Evolutionary conservation across 225 moss, liverwort and hornwort genomes (phyloP).

Genomic region (Lunularia cruciata): DNA sequence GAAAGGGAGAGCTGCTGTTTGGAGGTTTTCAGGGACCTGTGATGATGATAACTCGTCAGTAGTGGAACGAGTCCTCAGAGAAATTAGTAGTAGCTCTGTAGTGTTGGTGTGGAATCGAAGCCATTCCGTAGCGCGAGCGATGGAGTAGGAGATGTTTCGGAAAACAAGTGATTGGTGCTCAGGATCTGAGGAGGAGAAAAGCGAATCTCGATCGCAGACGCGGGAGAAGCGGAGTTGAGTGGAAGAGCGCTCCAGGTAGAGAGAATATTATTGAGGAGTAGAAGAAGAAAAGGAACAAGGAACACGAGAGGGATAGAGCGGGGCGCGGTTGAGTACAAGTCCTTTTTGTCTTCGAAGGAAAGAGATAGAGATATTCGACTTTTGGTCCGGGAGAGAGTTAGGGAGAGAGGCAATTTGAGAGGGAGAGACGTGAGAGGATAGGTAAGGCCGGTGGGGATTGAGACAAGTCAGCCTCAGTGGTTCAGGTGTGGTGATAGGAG

Average conservation of each 20-base stretch:
- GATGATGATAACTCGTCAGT: not conserved
- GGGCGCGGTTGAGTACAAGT: not conserved
- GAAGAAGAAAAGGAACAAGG: not conserved
- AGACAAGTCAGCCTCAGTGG: not conserved
- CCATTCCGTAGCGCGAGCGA: constrained; percentile 6
- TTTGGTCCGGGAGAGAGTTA: not conserved
- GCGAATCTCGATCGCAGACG: not conserved
- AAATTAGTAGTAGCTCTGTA: not conserved
- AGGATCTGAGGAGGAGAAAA: not conserved
- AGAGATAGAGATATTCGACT: not conserved
- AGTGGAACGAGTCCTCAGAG: not conserved
- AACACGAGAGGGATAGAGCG: not conserved
- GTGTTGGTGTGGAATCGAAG: constrained; percentile 5
- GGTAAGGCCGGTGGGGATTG: not conserved
- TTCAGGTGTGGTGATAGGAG: not conserved
- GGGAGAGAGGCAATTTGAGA: constrained; percentile 12
- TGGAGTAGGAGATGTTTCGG: constrained; percentile 14
- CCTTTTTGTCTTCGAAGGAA: not conserved
- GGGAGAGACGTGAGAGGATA: not conserved
- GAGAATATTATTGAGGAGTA: not conserved
- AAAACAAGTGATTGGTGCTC: not conserved
- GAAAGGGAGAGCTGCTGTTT: too few relatives aligned
- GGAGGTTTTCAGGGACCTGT: not conserved
- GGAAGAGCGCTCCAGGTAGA: not conserved
- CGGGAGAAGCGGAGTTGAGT: not conserved